These are phyloP conservation scores for Hypomyces rosellus DNA, from an alignment of 2,329 filamentous ascomycete genomes.

Conservation along the genomic window DNA sequence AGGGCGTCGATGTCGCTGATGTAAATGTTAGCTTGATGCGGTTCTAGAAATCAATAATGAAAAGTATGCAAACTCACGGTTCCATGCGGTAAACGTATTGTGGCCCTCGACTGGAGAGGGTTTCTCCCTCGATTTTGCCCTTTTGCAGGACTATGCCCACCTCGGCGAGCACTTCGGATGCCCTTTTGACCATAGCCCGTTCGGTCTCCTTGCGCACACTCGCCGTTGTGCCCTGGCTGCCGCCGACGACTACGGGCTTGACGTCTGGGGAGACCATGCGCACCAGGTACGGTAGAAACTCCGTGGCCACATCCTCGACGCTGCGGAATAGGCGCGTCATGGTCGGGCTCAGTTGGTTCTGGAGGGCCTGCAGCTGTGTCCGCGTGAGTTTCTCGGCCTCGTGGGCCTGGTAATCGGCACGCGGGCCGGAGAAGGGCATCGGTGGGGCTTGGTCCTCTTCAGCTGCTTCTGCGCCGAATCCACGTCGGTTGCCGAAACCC, in stretches of 20 bases:
- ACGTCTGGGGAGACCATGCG: constrained; percentile 83
- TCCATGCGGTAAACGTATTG: constrained; percentile 92
- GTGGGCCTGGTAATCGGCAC: constrained; percentile 73
- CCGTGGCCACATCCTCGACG: constrained; percentile 67
- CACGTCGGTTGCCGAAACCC: constrained; percentile 39
- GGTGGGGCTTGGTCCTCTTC: constrained; percentile 44
- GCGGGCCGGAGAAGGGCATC: constrained; percentile 72
- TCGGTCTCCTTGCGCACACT: constrained; percentile 86
- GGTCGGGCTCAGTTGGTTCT: constrained; percentile 63
- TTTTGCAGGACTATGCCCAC: constrained; percentile 76
- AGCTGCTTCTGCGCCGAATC: constrained; percentile 24
- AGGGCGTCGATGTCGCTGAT: constrained; percentile 67
- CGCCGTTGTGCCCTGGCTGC: constrained; percentile 60
- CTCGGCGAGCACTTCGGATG: constrained; percentile 76
- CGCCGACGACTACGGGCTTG: constrained; percentile 79
- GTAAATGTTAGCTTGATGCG: too few species aligned
- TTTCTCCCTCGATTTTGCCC: constrained; percentile 68
- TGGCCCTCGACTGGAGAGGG: constrained; percentile 49
- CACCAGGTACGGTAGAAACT: constrained; percentile 78
- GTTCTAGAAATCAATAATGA: too few species aligned
- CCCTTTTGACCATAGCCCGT: constrained; percentile 70
- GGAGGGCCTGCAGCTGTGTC: constrained; percentile 65
- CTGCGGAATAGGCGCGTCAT: constrained; percentile 74
- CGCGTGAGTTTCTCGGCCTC: constrained; percentile 77
- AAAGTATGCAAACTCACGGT: constrained; percentile 56